phyloP scores from a whole-genome alignment of 2,329 filamentous ascomycete genomes.

The Ophioceras dolichostomum region DNA sequence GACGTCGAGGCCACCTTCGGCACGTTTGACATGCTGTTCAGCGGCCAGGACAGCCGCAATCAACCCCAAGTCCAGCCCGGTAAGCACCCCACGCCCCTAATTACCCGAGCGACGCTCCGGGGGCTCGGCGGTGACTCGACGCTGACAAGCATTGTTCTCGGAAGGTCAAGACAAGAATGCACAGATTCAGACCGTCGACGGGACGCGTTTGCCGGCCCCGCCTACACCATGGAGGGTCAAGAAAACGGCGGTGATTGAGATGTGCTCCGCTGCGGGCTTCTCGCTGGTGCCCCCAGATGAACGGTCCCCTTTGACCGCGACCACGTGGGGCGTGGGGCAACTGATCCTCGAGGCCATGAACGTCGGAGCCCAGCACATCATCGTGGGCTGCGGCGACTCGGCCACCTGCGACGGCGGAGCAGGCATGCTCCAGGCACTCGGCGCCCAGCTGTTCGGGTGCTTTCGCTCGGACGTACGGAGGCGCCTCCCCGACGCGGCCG shows the following conservation, averaged over 20 bases:
- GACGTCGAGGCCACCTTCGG: constrained; percentile 33
- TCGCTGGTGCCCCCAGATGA: constrained; percentile 29
- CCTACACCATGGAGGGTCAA: too few species aligned
- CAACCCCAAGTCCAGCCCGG: too few species aligned
- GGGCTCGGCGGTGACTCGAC: too few species aligned
- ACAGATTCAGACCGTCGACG: too few species aligned
- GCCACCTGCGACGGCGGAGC: constrained; percentile 40
- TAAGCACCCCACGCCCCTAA: too few species aligned
- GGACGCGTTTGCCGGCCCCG: too few species aligned
- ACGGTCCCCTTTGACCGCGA: constrained; percentile 33
- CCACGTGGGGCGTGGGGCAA: constrained; percentile 38
- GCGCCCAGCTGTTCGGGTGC: constrained; percentile 29
- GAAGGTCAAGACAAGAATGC: too few species aligned
- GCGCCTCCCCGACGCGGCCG: constrained; percentile 22
- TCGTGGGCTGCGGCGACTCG: constrained; percentile 40
- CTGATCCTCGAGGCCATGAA: constrained; percentile 32
- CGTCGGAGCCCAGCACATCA: constrained; percentile 28
- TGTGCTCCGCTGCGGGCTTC: constrained; percentile 39
- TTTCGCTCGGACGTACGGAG: too few species aligned
- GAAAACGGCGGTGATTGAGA: constrained; percentile 34
- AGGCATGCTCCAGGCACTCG: constrained; percentile 41
- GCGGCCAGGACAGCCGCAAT: neutral
- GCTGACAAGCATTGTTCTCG: too few species aligned
- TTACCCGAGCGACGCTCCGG: too few species aligned
- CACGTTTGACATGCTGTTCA: constrained; percentile 11